Evolutionary conservation across 495 filamentous ascomycete genomes (phyloP).

Genomic region (Xylaria palmicola): DNA sequence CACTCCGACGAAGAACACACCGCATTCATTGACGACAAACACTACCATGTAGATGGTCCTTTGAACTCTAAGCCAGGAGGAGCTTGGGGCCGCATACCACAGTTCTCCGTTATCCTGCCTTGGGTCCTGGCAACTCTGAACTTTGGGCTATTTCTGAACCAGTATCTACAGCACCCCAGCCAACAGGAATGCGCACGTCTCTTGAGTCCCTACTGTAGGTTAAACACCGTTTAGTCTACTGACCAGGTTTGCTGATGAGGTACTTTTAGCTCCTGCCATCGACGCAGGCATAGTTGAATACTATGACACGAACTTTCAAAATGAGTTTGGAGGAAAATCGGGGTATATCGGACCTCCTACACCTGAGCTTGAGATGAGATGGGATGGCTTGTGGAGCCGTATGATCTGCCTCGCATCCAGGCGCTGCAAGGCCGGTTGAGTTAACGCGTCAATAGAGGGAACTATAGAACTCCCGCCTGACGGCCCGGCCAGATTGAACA

Average conservation of each 20-base stretch:
- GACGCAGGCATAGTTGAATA: not conserved
- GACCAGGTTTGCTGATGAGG: not conserved
- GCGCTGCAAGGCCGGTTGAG: not conserved
- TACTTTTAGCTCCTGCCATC: not conserved
- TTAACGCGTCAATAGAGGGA: not conserved
- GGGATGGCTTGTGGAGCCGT: constrained; percentile 7
- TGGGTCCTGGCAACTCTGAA: not conserved
- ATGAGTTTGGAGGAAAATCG: not conserved
- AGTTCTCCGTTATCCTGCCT: not conserved
- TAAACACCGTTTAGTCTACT: not conserved
- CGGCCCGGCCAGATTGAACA: not conserved
- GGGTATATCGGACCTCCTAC: constrained; percentile 5
- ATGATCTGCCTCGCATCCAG: not conserved
- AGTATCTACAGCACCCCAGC: not conserved
- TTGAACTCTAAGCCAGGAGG: not conserved
- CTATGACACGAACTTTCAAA: constrained; percentile 1
- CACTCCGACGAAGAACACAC: not conserved
- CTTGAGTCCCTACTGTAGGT: constrained; percentile 4
- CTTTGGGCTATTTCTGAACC: not conserved
- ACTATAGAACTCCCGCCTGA: constrained; percentile 3
- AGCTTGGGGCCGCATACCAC: not conserved
- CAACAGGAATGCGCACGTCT: not conserved
- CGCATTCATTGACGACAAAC: not conserved
- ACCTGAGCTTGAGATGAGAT: constrained; percentile 8
- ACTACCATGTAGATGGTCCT: not conserved